Evolutionary conservation across 1,284 basidiomycete genomes (phyloP).

Genomic region (Athelia sp.): DNA sequence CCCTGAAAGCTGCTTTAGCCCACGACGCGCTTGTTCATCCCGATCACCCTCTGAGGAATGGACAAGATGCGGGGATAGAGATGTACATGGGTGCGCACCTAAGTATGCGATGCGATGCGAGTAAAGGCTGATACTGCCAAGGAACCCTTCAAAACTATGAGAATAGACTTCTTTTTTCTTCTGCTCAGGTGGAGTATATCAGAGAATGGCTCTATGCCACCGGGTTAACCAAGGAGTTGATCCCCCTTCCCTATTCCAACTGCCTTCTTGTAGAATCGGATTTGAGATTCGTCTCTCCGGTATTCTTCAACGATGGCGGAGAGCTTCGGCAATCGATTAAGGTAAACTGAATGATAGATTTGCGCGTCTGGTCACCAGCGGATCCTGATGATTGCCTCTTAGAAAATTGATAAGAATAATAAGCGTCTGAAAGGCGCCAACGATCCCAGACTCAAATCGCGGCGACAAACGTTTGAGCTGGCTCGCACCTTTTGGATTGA

Average conservation of each 20-base stretch:
- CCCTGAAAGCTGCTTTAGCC: slow-evolving; percentile 65
- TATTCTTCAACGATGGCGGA: slow-evolving; percentile 49
- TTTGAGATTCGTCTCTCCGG: slow-evolving; percentile 50
- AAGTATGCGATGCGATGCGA: background rate
- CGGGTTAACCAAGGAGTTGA: slow-evolving; percentile 55
- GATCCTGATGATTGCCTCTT: background rate
- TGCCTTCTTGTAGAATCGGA: slow-evolving; percentile 56
- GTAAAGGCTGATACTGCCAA: slow-evolving; percentile 8
- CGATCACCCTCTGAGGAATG: slow-evolving; percentile 67
- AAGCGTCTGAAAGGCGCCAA: slow-evolving; percentile 64
- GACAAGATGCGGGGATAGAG: slow-evolving; percentile 58
- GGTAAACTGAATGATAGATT: slow-evolving; percentile 29
- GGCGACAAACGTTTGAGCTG: slow-evolving; percentile 61
- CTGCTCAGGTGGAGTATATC: slow-evolving; percentile 79
- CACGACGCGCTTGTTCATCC: slow-evolving; percentile 61
- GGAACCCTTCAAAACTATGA: slow-evolving; percentile 63
- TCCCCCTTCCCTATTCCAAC: slow-evolving; percentile 70
- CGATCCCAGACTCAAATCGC: slow-evolving; percentile 39
- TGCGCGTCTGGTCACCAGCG: slow-evolving; percentile 1
- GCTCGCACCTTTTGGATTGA: slow-evolving; percentile 58
- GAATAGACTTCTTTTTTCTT: slow-evolving; percentile 71
- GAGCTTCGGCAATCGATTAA: slow-evolving; percentile 55
- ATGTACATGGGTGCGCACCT: slow-evolving; percentile 59
- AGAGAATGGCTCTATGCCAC: slow-evolving; percentile 80
- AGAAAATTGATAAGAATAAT: slow-evolving; percentile 76